Conservation (phyloP, 345 rosid genomes). For the Murraya koenigii region DNA sequence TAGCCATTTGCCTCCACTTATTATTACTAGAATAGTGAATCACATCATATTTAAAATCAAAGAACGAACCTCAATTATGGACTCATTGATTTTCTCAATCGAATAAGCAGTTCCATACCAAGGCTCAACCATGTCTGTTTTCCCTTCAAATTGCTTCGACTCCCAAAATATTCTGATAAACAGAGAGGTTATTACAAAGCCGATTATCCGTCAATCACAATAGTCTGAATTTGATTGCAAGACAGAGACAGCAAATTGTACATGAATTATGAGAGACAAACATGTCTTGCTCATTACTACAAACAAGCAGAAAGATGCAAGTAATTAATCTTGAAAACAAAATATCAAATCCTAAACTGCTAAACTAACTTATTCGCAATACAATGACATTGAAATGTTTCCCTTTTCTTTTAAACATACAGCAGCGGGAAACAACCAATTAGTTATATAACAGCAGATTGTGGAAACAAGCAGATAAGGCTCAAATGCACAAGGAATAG, state of each 20-base stretch:
- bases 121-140: conserved; percentile 71
- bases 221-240: neutral
- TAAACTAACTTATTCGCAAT: neutral
- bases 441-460: neutral
- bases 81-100: conserved; percentile 51
- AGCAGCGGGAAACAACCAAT: neutral
- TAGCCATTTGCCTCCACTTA: conserved; percentile 1
- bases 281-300: neutral
- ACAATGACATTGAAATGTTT: neutral
- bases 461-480: neutral
- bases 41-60: conserved; percentile 12
- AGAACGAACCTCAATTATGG: conserved; percentile 58
- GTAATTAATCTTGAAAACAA: neutral
- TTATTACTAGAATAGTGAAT: neutral
- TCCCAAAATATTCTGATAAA: conserved; percentile 82
- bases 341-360: neutral
- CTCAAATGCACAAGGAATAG: neutral
- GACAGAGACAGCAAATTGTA: neutral
- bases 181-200: conserved; percentile 18
- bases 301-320: neutral
- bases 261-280: neutral
- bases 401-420: neutral
- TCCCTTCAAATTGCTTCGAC: conserved; percentile 87
- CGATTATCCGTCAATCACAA: neutral
- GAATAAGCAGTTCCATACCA: conserved; percentile 91